Evolutionary conservation across 1,284 basidiomycete genomes (phyloP).

Genomic region (Heterobasidion annosum): DNA sequence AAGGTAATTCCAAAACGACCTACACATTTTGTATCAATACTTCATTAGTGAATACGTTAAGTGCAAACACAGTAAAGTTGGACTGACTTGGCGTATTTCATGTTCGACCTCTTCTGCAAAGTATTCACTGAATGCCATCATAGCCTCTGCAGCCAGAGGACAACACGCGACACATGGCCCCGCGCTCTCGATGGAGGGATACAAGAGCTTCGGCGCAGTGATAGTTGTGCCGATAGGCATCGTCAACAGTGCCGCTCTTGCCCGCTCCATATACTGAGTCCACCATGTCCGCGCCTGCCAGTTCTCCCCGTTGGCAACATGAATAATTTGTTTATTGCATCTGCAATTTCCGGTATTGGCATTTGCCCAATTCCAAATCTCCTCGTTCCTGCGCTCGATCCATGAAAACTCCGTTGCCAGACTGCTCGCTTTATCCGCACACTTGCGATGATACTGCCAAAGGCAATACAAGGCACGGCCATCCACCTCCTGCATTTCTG

Average conservation of each 20-base stretch:
- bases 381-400: not conserved
- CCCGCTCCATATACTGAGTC: not conserved
- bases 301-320: not conserved
- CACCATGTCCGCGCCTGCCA: conserved; percentile 1
- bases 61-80: no score
- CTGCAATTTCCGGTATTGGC: not conserved
- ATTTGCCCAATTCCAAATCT: not conserved
- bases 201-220: not conserved
- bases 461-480: not conserved
- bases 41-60: no score
- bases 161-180: not conserved
- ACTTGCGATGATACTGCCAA: not conserved
- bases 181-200: not conserved
- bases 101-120: not conserved
- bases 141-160: not conserved
- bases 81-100: not conserved
- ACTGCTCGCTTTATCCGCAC: not conserved
- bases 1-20: no score
- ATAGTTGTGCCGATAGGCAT: not conserved
- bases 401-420: not conserved
- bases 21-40: no score
- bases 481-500: not conserved
- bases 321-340: not conserved
- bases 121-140: not conserved
- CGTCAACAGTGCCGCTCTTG: not conserved